Evolutionary conservation across 306 rosid species (phyloP), one percentile per base, ranked within the genome.

Genomic region (Glycine soja): DNA sequence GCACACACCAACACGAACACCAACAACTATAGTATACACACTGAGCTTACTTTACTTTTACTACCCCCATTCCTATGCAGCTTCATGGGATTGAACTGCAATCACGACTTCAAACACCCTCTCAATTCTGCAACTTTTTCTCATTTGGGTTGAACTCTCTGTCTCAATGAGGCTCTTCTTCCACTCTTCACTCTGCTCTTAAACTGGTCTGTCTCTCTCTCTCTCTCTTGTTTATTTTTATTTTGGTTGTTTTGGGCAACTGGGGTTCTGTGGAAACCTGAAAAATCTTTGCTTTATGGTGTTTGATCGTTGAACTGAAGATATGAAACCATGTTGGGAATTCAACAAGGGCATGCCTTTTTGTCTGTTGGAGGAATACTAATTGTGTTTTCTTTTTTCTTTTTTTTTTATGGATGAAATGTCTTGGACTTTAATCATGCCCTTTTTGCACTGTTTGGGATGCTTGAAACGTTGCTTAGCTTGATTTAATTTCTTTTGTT

Each of bases 61-160:
- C 30, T 24, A 24, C 57, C 78, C 78, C n/a, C 67, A 10, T 74
- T 74, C 62, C 68, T 74, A 42, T 74, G 78, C 78, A 56, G 57
- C 86, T 59, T 82, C 86, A 74, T 73, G 87, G 86, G 71, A 76
- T 75, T 64, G 66, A 72, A 68, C 80, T 70, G 45, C 83, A 19
- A 79, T 53, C 68, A 71, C 79, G 84, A 77, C 64, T 76, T 69
- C 81, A 81, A 32, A 78, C 84, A 43, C 47, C 53, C 74, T 75
- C 74, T 52, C 83, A 82, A 80, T 50, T 66, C 78, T 62, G 82
- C 81, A 67, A 80, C 88, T 78, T 75, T 64, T 76, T 79, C 80
- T 84, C 81, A 13, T 79, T 81, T 67, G 51, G 32, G 78, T 11
- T 83, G 71, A 62, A 45, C 63, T 74, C 2, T 1, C 30, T 80